Evolutionary conservation across 345 rosid species (phyloP), one percentile per base, ranked within the genome.

Genomic region (Linum tenue): DNA sequence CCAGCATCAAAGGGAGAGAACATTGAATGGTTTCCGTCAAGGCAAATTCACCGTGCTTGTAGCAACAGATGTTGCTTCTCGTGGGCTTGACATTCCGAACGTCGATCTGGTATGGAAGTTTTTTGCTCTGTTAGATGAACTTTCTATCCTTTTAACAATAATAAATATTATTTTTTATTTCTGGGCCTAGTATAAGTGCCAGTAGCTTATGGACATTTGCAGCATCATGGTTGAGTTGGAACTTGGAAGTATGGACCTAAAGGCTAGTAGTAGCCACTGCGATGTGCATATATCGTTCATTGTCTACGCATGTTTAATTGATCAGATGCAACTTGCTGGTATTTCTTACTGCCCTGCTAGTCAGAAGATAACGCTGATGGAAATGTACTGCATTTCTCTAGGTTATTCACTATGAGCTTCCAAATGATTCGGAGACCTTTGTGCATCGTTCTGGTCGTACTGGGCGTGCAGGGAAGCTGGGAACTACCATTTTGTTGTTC

Each of bases 391-490:
- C 59, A 59, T 62, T 58, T 67, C 40, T 70, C 63, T 87, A 94
- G 99, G 39, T 94, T 63, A 90, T 94, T 80, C 97, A 94, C 76
- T 94, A 86, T 70, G 97, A 94, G 73, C 92, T 94, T 78, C 99
- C 99, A 37, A 94, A 94, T 79, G 99, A 88, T 70, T 78, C 97
- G 15, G 99, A 94, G 78, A 86, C 97, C 41, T 94, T 94, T 85
- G 99, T 92, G 75, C 98, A 90, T 72, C 96, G 98, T 64, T 94
- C 99, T 70, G 99, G 97, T 38, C 97, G 97, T 75, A 94, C 99
- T 60, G 99, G 99, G 56, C 97, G 96, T 48, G 99, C 97, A 10
- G 99, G 99, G 69, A 94, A 94, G 79, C 88, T 84, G 85, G 99
- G 99, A 70, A 80, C 85, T 77, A 92, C 97, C 56, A 77, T 94